Evolutionary conservation across 371 early-diverging fungal genomes (phyloP), one percentile per base, ranked within the genome.

Genomic region (Apophysomyces ossiformis): DNA sequence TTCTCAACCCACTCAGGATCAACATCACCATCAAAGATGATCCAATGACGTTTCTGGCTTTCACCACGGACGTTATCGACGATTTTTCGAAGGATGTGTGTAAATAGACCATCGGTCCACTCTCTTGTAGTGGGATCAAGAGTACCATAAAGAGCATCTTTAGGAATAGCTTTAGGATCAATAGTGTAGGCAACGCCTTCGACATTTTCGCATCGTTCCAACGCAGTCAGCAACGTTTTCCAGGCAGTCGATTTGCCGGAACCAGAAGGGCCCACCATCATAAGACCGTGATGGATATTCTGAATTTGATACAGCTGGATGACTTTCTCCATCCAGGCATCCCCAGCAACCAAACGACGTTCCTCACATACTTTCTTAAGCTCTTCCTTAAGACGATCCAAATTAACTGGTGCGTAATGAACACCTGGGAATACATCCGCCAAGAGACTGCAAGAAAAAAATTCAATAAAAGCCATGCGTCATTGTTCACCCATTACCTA

Each of bases 1-100:
- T 99, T 99, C 80, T 99, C 99, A 46, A 99, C 98, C 99, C 99
- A 99, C 72, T 97, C 97, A 15, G 99, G 99, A 83, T 99, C 99
- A 37, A 99, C 96, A 83, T 97, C 99, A 70, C 99, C 99, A 80
- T 99, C 99, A 81, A 99, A 99, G 37, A 99, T 90, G 69, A 99
- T 98, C 99, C 99, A 99, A 73, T 98, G 97, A 16, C 97, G 91
- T 71, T 92, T 93, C 41, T 83, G 65, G 63, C 90, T 91, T 82
- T 99, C 99, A 64, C 99, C 98, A 75, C 98, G 92, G n/a, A 96
- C 96, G 60, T 98, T 96, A 72, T 97, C 97, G 16, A 98, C 89
- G 70, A 98, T 98, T 79, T 95, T 95, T 65, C 99, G 92, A 61
- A 99, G 85, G 41, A 98, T 91, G 66, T 93, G 94, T 11, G 99